Conservation (phyloP, 345 rosid genomes). For the Clausena lansium region DNA sequence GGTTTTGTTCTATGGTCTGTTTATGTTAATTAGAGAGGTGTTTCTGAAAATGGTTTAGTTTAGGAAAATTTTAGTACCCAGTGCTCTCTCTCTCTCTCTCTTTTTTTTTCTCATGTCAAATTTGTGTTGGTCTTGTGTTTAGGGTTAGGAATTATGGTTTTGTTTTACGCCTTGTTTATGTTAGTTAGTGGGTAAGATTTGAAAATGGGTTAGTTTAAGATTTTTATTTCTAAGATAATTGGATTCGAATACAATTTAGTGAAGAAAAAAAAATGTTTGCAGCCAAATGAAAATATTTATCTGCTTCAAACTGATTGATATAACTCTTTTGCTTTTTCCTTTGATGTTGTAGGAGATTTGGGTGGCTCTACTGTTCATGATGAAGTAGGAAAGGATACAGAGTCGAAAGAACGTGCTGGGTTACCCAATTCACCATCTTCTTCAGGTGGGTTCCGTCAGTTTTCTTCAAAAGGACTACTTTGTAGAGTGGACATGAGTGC, state of each 20-base stretch:
- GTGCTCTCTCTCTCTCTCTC: no score
- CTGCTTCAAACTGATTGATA: background rate
- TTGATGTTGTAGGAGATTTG: conserved; percentile 61
- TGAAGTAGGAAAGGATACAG: conserved; percentile 50
- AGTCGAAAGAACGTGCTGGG: conserved; percentile 56
- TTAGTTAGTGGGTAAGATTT: background rate
- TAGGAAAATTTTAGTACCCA: background rate
- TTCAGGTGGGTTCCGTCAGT: conserved; percentile 99
- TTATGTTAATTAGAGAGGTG: background rate
- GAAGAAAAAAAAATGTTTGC: background rate
- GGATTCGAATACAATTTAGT: background rate
- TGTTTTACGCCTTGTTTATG: background rate
- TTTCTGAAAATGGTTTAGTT: background rate
- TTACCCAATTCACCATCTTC: conserved; percentile 95
- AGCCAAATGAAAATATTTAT: background rate
- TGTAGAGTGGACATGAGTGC: conserved; percentile 72
- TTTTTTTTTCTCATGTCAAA: background rate
- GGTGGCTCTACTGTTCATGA: conserved; percentile 79
- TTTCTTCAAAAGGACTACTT: conserved; percentile 76
- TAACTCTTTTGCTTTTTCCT: background rate
- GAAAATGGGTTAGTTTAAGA: background rate
- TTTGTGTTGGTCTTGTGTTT: background rate
- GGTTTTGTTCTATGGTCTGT: background rate
- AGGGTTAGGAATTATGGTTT: background rate
- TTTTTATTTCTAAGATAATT: background rate